These are phyloP conservation scores for Daedaleopsis nitida DNA, from an alignment of 768 basidiomycete genomes.

Conservation along the genomic window DNA sequence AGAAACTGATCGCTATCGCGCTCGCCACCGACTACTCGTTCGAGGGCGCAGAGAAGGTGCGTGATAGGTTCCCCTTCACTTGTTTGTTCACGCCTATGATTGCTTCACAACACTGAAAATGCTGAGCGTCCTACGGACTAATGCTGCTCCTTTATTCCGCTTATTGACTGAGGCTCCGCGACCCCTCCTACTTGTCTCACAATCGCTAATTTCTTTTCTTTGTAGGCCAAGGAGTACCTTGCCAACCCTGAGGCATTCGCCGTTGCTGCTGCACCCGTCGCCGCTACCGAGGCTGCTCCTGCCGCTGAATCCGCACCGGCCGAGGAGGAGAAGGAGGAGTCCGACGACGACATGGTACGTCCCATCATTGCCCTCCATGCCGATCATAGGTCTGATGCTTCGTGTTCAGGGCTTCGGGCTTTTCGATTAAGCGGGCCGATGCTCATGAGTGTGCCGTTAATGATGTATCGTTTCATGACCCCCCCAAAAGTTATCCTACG, in stretches of 20 bases:
- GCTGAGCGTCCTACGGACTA: conserved; percentile 60
- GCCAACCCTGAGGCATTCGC: conserved; percentile 99
- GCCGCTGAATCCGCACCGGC: conserved; percentile 42
- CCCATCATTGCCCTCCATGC: background rate
- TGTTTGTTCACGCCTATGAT: conserved; percentile 28
- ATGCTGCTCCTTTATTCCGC: conserved; percentile 26
- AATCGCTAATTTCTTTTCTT: conserved; percentile 30
- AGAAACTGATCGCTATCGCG: conserved; percentile 92
- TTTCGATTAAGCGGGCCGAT: conserved; percentile 64
- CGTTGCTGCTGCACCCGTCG: conserved; percentile 68
- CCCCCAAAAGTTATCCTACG: conserved; percentile 14
- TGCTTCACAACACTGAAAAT: conserved; percentile 75
- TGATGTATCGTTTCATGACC: conserved; percentile 18
- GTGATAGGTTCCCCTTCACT: conserved; percentile 27
- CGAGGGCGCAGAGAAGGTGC: conserved; percentile 90
- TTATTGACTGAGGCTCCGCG: conserved; percentile 29
- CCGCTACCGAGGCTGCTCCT: conserved; percentile 57
- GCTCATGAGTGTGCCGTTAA: conserved; percentile 2
- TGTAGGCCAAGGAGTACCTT: conserved; percentile 90
- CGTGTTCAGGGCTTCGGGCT: conserved; percentile 82
- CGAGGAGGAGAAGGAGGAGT: conserved; percentile 80
- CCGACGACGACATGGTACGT: conserved; percentile 87
- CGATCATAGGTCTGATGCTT: background rate
- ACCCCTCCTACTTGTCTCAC: conserved; percentile 33
- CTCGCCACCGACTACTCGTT: conserved; percentile 93